These are phyloP conservation scores for Phytophthora palmivora DNA, from an alignment of 352 stramenopile species.

Conservation along the genomic window DNA sequence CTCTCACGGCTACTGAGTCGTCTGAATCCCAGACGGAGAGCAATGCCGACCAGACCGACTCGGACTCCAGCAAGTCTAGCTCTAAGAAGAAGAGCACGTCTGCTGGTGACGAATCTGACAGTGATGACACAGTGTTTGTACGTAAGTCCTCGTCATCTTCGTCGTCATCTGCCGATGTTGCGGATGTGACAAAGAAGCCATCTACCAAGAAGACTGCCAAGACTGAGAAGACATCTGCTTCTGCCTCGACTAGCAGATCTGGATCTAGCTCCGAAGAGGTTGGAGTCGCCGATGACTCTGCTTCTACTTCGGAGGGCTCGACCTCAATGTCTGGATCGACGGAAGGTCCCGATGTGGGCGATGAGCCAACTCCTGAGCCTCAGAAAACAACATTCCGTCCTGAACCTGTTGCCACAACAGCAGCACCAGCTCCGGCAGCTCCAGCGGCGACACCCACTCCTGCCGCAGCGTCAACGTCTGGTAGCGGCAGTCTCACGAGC, in stretches of 20 bases:
- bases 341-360: constrained; percentile 44
- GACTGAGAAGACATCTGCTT: constrained; percentile 12
- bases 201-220: constrained; percentile 30
- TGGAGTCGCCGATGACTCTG: constrained; percentile 1
- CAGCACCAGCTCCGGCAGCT: constrained; percentile 17
- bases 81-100: constrained; percentile 33
- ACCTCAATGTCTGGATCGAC: constrained; percentile 30
- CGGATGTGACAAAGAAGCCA: constrained; percentile 29
- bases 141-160: constrained; percentile 25
- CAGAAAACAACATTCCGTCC: constrained; percentile 32
- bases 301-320: constrained; percentile 11
- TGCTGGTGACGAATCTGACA: constrained; percentile 27
- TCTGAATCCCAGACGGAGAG: constrained; percentile 25
- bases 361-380: constrained; percentile 25
- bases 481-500: constrained; percentile 37
- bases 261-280: constrained; percentile 27
- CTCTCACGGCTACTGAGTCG: constrained; percentile 28
- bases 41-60: constrained; percentile 17
- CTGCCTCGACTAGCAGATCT: constrained; percentile 15
- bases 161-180: constrained; percentile 20
- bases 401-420: constrained; percentile 16
- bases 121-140: constrained; percentile 23
- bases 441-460: constrained; percentile 12
- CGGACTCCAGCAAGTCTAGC: constrained; percentile 24
- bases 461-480: constrained; percentile 13